These are phyloP conservation scores for Penicillium sp. DNA, from an alignment of 2,329 filamentous ascomycete genomes.

Conservation along the genomic window DNA sequence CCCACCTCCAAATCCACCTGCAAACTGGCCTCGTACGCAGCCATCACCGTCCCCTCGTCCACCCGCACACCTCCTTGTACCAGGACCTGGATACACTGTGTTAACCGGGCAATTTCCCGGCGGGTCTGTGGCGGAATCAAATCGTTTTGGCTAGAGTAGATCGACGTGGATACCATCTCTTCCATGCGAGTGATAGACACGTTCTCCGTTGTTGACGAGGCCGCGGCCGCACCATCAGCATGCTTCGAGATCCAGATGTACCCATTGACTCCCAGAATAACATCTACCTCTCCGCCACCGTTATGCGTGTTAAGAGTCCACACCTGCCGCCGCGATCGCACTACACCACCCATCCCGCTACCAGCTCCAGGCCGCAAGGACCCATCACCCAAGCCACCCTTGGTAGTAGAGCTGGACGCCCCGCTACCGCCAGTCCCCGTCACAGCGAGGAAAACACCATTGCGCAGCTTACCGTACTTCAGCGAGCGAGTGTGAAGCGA, in stretches of 20 bases:
- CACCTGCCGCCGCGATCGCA: slow-evolving; percentile 80
- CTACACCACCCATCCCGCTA: slow-evolving; percentile 75
- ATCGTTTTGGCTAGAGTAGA: slow-evolving; percentile 96
- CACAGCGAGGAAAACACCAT: slow-evolving; percentile 85
- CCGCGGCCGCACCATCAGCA: slow-evolving; percentile 56
- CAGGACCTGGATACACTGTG: slow-evolving; percentile 78
- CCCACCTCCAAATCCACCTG: slow-evolving; percentile 61
- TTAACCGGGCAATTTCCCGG: slow-evolving; percentile 83
- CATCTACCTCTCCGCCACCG: slow-evolving; percentile 67
- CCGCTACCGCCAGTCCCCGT: slow-evolving; percentile 74
- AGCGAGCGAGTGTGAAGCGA: slow-evolving; percentile 86
- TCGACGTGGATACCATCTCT: slow-evolving; percentile 79
- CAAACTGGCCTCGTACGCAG: slow-evolving; percentile 78
- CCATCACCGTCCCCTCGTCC: slow-evolving; percentile 85
- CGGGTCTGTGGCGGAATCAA: slow-evolving; percentile 74
- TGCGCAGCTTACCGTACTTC: slow-evolving; percentile 93
- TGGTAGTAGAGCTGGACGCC: slow-evolving; percentile 48
- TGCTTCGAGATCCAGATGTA: slow-evolving; percentile 96
- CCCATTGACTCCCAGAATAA: slow-evolving; percentile 91
- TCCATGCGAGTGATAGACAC: slow-evolving; percentile 80
- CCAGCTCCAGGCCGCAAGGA: slow-evolving; percentile 65
- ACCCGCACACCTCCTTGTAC: slow-evolving; percentile 82
- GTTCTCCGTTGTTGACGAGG: slow-evolving; percentile 52
- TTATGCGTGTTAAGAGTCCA: slow-evolving; percentile 68
- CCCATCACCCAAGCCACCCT: slow-evolving; percentile 36